Evolutionary conservation across 305 asterid species (phyloP), one percentile per base, ranked within the genome.

Genomic region (Fraxinus ornus): DNA sequence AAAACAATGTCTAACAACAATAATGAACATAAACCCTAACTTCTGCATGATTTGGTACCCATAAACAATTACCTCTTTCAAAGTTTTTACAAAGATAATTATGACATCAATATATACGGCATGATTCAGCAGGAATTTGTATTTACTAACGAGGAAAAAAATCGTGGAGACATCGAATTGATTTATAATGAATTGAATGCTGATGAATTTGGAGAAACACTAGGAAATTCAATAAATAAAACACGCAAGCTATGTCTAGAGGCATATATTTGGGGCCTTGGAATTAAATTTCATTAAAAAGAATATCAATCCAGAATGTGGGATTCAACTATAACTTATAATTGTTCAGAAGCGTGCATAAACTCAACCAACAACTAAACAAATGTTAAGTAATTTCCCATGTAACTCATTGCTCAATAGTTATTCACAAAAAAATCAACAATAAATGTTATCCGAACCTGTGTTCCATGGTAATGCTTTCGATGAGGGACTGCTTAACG

Each of bases 391-490:
- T 24, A 30, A 28, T 28, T 26, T 28, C 75, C 75, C 75, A 68
- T 26, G 75, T 68, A 68, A 68, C 75, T 26, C 75, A 28, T 10
- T 68, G 75, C 75, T 28, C 39, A 68, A 68, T 28, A 13, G 75
- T 68, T 10, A 26, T 66, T 66, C 35, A 66, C 35, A 21, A 66
- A 66, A 55, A 64, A 24, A 7, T 64, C 33, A 64, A 66, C 74
- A 66, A 12, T 30, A 68, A 68, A 68, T 12, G 4, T 26, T 3
- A 19, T 35, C 21, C 49, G 19, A 82, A 96, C 99, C 98, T 96
- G 88, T 94, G 98, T 52, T 96, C 99, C 86, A 92, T 26, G 3
- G 98, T 96, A 87, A 96, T 96, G 93, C 98, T 96, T 33, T 94
- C 98, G 77, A 92, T 91, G 66, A 96, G 89, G 1, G 99, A 96